Evolutionary conservation across 1,139 yeast genomes (phyloP).

Genomic region (Wickerhamomyces sp.): DNA sequence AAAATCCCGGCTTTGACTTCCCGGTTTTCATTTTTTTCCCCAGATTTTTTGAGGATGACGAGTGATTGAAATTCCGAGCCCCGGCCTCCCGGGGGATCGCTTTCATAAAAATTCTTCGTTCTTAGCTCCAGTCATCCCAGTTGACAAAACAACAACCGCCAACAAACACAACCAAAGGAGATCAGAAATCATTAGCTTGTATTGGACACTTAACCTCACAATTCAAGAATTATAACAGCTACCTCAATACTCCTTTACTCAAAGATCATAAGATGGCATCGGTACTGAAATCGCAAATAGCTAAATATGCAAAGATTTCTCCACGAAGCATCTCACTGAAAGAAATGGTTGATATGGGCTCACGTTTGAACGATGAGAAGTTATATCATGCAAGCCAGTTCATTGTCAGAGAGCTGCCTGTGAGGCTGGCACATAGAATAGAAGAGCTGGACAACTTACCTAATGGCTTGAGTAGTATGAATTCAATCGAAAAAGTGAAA

Average conservation of each 20-base stretch:
- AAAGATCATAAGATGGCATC: slow-evolving; percentile 7
- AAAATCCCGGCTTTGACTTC: no score
- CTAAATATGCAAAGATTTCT: slow-evolving; percentile 62
- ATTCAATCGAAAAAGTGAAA: slow-evolving; percentile 69
- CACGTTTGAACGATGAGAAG: slow-evolving; percentile 70
- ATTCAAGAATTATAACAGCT: no score
- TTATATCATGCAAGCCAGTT: slow-evolving; percentile 81
- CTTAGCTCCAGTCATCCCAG: neutral
- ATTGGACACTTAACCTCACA: no score
- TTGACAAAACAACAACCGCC: no score
- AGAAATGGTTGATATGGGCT: slow-evolving; percentile 93
- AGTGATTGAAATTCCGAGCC: no score
- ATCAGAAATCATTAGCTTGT: no score
- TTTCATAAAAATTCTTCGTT: neutral
- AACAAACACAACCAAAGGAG: no score
- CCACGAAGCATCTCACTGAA: slow-evolving; percentile 82
- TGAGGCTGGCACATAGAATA: slow-evolving; percentile 79
- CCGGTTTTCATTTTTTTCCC: neutral
- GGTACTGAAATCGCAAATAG: slow-evolving; percentile 28
- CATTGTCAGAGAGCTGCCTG: slow-evolving; percentile 83
- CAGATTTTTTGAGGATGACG: neutral
- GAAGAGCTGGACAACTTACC: slow-evolving; percentile 82
- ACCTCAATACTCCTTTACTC: no score
- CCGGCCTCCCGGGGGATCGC: neutral
- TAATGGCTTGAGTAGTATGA: slow-evolving; percentile 64